Evolutionary conservation across 2,329 filamentous ascomycete genomes (phyloP).

Genomic region (Alternaria atra): DNA sequence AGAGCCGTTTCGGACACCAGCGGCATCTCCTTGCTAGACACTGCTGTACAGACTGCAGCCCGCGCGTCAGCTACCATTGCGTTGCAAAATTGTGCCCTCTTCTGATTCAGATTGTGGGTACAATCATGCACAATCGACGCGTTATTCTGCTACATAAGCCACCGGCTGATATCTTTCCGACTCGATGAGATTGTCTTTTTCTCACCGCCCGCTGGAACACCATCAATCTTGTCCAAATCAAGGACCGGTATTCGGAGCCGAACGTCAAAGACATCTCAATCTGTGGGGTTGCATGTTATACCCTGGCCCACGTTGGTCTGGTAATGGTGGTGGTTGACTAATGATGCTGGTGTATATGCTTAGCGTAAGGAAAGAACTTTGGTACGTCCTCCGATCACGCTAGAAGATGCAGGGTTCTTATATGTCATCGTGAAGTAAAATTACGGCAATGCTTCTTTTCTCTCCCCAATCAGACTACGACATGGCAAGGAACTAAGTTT

Average conservation of each 20-base stretch:
- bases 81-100: neutral
- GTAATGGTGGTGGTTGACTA: conserved; percentile 6
- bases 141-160: conserved; percentile 5
- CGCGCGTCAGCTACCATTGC: neutral
- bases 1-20: neutral
- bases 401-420: neutral
- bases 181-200: conserved; percentile 1
- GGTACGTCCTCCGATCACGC: conserved; percentile 10
- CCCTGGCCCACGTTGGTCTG: conserved; percentile 11
- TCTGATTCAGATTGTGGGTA: conserved; percentile 7
- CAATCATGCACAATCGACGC: conserved; percentile 8
- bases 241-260: conserved; percentile 11
- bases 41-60: neutral
- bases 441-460: neutral
- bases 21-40: neutral
- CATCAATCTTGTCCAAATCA: neutral
- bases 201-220: conserved; percentile 4
- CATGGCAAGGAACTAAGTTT: neutral
- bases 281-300: conserved; percentile 7
- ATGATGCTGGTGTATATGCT: conserved; percentile 2
- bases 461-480: neutral
- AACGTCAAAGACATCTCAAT: conserved; percentile 1
- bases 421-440: neutral
- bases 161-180: conserved; percentile 9
- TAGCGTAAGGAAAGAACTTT: conserved; percentile 2